A percentile compares a stretch with the other conserved stretches of the same genome.
These are phyloP conservation scores for Nakazawaea populi DNA, from an alignment of 805 yeast species.

Conservation along the genomic window DNA sequence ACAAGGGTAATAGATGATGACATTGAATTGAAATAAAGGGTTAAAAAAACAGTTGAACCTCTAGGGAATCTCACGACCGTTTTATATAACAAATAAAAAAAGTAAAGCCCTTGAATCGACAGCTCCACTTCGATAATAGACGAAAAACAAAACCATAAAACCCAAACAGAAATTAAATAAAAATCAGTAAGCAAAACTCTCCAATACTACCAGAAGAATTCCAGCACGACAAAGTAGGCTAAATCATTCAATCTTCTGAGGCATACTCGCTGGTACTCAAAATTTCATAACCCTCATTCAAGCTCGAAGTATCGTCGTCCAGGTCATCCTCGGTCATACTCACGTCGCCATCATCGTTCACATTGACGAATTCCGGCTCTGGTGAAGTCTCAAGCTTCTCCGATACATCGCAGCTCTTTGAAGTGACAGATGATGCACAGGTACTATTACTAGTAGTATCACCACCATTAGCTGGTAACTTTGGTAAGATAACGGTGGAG, in stretches of 20 bases:
- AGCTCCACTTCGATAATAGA: too few relatives aligned
- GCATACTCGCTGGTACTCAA: constrained; percentile 7
- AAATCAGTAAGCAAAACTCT: background rate
- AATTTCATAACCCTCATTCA: constrained; percentile 8
- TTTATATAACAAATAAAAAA: too few relatives aligned
- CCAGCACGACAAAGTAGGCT: background rate
- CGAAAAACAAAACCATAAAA: too few relatives aligned
- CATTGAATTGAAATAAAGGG: too few relatives aligned
- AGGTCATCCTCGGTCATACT: constrained; percentile 4
- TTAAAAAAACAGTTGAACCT: too few relatives aligned
- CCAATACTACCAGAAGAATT: background rate
- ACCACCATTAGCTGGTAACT: background rate
- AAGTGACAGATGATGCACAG: background rate
- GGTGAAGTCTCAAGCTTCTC: background rate
- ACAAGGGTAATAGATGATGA: too few relatives aligned
- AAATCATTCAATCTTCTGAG: background rate
- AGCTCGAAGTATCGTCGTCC: background rate
- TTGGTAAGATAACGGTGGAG: constrained; percentile 10
- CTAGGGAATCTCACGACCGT: too few relatives aligned
- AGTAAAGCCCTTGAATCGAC: too few relatives aligned
- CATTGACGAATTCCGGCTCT: constrained; percentile 8
- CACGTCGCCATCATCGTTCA: constrained; percentile 1
- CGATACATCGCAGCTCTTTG: background rate
- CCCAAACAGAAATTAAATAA: too few relatives aligned
- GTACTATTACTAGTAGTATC: background rate